Evolutionary conservation across 2,329 filamentous ascomycete species (phyloP), one percentile per base, ranked within the genome.

Genomic region (Periconia macrospinosa): DNA sequence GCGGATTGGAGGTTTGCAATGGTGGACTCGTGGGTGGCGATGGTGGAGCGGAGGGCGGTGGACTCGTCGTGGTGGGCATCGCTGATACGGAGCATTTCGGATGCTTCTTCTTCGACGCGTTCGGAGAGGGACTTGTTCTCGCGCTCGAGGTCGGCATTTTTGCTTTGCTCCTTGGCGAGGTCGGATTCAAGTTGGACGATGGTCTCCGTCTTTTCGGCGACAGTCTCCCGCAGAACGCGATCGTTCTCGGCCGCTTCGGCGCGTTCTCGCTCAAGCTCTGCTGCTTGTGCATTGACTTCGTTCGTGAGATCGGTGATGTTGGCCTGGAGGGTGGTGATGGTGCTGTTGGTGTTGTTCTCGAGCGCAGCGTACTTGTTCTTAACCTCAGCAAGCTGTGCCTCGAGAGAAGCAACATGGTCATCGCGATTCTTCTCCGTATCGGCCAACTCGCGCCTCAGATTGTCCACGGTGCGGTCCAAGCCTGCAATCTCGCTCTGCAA

Each of bases 301-400:
- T 76, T 74, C 52, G 72, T 72, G 58, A 78, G 73, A 23, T 72
- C 70, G 3, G 66, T 67, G 52, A 79, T 78, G 45, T 75, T 73
- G 20, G 69, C 67, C 41, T 70, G 61, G 3, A 74, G 59, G 7
- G 67, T 62, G 2, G 59, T 60, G 44, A 72, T 72, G 18, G 65
- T 66, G 3, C 64, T 69, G 41, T 64, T 67, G 33, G 68, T 65
- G 0, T 63, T 64, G 33, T 63, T 67, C 54, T 72, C 67, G 10
- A 75, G 53, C 5, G 66, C 66, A 3, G 61, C 56, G 42, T 68
- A 70, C 57, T 74, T 69, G 17, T 64, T 54, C 10, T 61, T 53
- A 1, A 74, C 54, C 6, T 73, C 66, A 1, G 62, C 58, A 6
- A 79, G 67, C 44, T 74, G 66, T 7, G 60, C 52, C 40, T 72